Evolutionary conservation across 306 rosid species (phyloP).

Genomic region (Heteromeles arbutifolia): DNA sequence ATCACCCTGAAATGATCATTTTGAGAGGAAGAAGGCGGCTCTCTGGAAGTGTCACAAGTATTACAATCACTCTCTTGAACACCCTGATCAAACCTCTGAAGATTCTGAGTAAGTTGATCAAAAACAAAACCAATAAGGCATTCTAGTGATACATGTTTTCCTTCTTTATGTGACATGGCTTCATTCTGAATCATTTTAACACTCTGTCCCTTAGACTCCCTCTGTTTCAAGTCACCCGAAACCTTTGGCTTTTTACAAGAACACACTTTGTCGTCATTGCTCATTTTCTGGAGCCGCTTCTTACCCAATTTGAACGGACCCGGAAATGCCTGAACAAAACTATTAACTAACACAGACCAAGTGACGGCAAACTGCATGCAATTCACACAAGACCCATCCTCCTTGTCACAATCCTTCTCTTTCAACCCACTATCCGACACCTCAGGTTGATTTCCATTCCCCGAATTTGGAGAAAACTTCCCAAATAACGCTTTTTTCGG

Average conservation of each 20-base stretch:
- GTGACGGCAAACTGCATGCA: constrained; percentile 75
- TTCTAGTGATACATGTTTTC: constrained; percentile 51
- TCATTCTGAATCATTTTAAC: constrained; percentile 24
- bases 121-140: constrained; percentile 67
- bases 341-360: constrained; percentile 71
- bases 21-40: constrained; percentile 20
- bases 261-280: constrained; percentile 44
- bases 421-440: constrained; percentile 16
- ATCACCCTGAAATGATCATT: constrained; percentile 54
- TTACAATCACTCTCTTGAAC: constrained; percentile 27
- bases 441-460: constrained; percentile 37
- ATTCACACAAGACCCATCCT: constrained; percentile 59
- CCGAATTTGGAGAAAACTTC: constrained; percentile 51
- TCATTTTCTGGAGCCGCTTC: constrained; percentile 57
- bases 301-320: constrained; percentile 66
- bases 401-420: constrained; percentile 40
- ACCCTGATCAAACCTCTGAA: constrained; percentile 55
- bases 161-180: constrained; percentile 40
- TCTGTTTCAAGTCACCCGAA: constrained; percentile 51
- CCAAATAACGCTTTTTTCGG: constrained; percentile 66
- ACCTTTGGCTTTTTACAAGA: constrained; percentile 40
- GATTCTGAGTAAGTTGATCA: constrained; percentile 56
- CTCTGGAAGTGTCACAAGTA: constrained; percentile 23
- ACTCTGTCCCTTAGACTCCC: constrained; percentile 37
- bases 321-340: constrained; percentile 74